Evolutionary conservation across 768 basidiomycete species (phyloP).

Genomic region (Baorangia bicolor): DNA sequence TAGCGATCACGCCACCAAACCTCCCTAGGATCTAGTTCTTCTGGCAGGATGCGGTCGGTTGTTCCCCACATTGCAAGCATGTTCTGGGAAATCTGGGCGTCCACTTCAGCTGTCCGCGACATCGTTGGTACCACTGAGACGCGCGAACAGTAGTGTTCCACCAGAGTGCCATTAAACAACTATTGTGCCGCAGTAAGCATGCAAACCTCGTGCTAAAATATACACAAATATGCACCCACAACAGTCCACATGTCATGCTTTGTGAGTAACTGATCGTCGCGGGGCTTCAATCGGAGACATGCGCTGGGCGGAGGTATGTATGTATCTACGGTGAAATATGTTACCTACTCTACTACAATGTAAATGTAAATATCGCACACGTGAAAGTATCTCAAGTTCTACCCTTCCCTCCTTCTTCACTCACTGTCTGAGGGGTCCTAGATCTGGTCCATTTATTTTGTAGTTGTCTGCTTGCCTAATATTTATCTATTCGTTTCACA

Average conservation of each 20-base stretch:
- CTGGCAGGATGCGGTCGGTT: neutral
- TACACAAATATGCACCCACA: slow-evolving; percentile 12
- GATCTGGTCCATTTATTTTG: too few relatives aligned
- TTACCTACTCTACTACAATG: neutral
- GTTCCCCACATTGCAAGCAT: neutral
- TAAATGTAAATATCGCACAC: neutral
- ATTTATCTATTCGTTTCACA: neutral
- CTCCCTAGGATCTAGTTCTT: slow-evolving; percentile 8
- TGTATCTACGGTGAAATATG: too few relatives aligned
- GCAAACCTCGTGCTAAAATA: slow-evolving; percentile 8
- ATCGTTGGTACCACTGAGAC: neutral
- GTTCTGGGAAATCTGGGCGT: neutral
- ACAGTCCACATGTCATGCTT: neutral
- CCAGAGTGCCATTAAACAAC: neutral
- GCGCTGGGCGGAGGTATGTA: neutral
- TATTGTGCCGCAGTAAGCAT: neutral
- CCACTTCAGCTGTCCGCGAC: neutral
- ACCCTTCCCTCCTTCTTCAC: neutral
- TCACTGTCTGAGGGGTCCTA: neutral
- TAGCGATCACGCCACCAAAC: slow-evolving; percentile 14
- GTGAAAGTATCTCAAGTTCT: neutral
- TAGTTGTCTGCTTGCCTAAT: neutral
- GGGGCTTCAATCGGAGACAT: neutral
- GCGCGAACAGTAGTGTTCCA: neutral
- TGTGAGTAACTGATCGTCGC: neutral